Evolutionary conservation across 2,329 filamentous ascomycete genomes (phyloP).

Genomic region (Metarhizium rileyi): DNA sequence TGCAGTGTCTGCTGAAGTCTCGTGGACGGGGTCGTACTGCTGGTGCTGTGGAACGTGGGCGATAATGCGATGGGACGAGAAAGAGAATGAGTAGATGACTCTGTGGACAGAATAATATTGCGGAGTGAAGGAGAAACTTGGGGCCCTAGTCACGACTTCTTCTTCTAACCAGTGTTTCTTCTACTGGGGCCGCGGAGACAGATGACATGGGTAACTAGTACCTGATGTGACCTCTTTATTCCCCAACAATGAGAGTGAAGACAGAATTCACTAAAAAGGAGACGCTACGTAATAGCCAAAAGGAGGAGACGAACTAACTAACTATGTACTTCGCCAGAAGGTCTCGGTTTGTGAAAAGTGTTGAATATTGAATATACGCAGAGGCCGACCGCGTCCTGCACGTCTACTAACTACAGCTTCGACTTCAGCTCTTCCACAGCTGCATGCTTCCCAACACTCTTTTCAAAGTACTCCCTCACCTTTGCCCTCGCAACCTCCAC

Average conservation of each 20-base stretch:
- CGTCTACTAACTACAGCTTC: constrained; percentile 39
- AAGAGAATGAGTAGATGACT: background rate
- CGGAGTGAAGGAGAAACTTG: too few species aligned
- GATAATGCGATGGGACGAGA: background rate
- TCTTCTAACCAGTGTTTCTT: too few species aligned
- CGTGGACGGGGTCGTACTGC: background rate
- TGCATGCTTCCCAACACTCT: constrained; percentile 31
- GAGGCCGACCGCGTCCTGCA: background rate
- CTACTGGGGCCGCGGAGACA: too few species aligned
- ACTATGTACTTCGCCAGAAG: background rate
- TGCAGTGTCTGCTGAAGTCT: background rate
- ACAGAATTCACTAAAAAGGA: too few species aligned
- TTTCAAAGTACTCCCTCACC: constrained; percentile 66
- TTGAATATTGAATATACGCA: too few species aligned
- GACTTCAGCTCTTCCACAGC: constrained; percentile 43
- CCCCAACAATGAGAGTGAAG: too few species aligned
- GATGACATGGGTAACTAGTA: too few species aligned
- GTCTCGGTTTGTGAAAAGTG: too few species aligned
- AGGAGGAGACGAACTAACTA: background rate
- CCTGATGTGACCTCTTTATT: too few species aligned
- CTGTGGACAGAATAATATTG: too few species aligned
- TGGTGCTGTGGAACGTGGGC: background rate
- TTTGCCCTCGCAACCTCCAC: constrained; percentile 64
- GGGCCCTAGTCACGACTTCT: too few species aligned
- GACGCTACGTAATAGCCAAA: background rate